Conservation (phyloP, 176 grass and related monocot genomes). For the Triticum monococcum region DNA sequence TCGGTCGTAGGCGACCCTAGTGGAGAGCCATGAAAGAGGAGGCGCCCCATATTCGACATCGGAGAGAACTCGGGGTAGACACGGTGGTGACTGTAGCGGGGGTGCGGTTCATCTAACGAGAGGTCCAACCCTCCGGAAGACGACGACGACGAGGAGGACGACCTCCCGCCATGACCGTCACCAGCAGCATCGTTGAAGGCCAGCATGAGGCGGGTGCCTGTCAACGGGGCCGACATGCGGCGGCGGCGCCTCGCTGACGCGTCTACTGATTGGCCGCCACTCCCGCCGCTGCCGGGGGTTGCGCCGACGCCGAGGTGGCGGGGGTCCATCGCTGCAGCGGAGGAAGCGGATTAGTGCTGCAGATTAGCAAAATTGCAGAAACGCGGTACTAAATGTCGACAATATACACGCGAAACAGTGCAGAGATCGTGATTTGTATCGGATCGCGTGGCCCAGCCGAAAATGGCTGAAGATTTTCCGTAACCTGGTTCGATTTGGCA, state of each 20-base stretch:
- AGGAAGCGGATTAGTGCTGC: neutral
- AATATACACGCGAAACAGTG: neutral
- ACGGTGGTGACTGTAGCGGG: neutral
- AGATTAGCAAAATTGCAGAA: neutral
- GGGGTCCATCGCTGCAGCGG: constrained; percentile 16
- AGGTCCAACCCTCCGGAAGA: neutral
- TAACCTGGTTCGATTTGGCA: neutral
- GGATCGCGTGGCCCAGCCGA: neutral
- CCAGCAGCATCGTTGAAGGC: neutral
- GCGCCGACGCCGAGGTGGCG: neutral
- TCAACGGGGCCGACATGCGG: neutral
- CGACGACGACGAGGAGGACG: neutral
- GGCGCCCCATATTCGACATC: neutral
- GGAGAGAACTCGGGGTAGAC: neutral
- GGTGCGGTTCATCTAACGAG: neutral
- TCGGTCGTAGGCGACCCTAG: constrained; percentile 12
- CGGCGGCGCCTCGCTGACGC: neutral
- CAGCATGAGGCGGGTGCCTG: constrained; percentile 17
- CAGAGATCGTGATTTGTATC: neutral
- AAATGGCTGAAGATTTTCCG: neutral
- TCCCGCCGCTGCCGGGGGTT: neutral
- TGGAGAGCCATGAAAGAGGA: neutral
- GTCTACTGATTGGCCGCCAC: neutral
- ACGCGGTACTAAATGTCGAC: neutral
- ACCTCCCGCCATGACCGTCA: neutral